Evolutionary conservation across 441 rosid species (phyloP).

Genomic region (Dalechampia spathulata): DNA sequence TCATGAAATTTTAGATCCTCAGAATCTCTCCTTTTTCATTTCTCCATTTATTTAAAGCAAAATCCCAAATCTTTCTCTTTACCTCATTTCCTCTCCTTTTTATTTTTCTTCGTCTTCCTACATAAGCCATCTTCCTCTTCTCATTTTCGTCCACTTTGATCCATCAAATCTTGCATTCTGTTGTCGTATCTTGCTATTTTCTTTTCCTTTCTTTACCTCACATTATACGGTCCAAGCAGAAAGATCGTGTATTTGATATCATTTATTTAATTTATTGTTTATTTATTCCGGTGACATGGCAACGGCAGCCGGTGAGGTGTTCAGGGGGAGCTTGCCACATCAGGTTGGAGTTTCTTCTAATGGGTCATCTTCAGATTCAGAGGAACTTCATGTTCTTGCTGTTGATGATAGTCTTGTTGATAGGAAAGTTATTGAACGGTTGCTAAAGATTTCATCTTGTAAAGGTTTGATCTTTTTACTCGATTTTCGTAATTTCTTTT

Average conservation of each 20-base stretch:
- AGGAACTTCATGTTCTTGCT: slow-evolving; percentile 88
- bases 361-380: slow-evolving; percentile 24
- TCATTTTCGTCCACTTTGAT: background rate
- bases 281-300: background rate
- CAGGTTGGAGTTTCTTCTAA: slow-evolving; percentile 12
- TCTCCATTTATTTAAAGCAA: background rate
- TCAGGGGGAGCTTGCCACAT: slow-evolving; percentile 22
- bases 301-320: slow-evolving; percentile 43
- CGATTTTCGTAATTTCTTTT: background rate
- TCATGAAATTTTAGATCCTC: slow-evolving; percentile 45
- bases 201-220: background rate
- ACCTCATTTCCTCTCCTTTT: background rate
- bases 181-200: background rate
- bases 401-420: slow-evolving; percentile 83
- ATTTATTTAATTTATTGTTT: background rate
- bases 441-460: slow-evolving; percentile 70
- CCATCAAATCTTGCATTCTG: background rate
- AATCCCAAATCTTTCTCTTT: slow-evolving; percentile 2
- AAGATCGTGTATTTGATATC: too few species aligned
- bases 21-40: slow-evolving; percentile 27
- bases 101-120: background rate
- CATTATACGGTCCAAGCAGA: background rate
- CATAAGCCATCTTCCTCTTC: background rate
- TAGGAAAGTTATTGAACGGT: slow-evolving; percentile 66
- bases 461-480: slow-evolving; percentile 35